phyloP scores from a whole-genome alignment of 768 basidiomycete genomes.

The Suillus sp. region DNA sequence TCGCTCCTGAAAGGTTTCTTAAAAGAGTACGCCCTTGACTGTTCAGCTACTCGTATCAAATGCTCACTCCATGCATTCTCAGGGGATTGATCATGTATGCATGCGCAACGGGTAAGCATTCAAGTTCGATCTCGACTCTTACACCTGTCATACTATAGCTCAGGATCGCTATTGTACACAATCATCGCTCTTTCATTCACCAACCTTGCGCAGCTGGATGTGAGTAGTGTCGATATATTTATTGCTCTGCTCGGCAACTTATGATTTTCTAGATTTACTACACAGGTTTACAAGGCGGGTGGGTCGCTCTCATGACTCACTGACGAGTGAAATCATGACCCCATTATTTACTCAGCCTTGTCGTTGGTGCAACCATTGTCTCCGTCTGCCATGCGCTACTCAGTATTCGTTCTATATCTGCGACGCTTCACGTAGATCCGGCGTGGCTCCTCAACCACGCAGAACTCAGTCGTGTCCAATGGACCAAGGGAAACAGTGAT shows the following conservation, averaged over 20 bases:
- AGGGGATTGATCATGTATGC: constrained; percentile 17
- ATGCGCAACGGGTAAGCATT: constrained; percentile 15
- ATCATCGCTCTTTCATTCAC: constrained; percentile 4
- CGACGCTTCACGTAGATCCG: constrained; percentile 39
- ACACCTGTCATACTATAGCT: constrained; percentile 2
- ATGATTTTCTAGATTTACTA: constrained; percentile 5
- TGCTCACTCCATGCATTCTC: constrained; percentile 1
- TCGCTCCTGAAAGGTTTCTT: constrained; percentile 11
- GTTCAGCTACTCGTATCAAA: background rate
- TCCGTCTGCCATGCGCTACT: constrained; percentile 38
- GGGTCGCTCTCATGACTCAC: background rate
- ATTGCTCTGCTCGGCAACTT: background rate
- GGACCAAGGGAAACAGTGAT: constrained; percentile 36
- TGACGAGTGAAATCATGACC: background rate
- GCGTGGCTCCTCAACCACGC: constrained; percentile 44
- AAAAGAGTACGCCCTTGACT: constrained; percentile 9
- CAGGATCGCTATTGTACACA: constrained; percentile 14
- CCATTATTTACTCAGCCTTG: background rate
- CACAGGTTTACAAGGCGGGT: constrained; percentile 11
- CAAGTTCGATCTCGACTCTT: background rate
- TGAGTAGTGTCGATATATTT: background rate
- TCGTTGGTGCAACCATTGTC: constrained; percentile 17
- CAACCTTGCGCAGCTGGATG: background rate
- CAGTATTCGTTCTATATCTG: constrained; percentile 41
- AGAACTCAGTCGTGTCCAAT: constrained; percentile 44